Percentiles rank a stretch among this genome's conserved stretches.
phyloP scores from a whole-genome alignment of 805 yeast genomes.

The Metschnikowia kunwiensis region DNA sequence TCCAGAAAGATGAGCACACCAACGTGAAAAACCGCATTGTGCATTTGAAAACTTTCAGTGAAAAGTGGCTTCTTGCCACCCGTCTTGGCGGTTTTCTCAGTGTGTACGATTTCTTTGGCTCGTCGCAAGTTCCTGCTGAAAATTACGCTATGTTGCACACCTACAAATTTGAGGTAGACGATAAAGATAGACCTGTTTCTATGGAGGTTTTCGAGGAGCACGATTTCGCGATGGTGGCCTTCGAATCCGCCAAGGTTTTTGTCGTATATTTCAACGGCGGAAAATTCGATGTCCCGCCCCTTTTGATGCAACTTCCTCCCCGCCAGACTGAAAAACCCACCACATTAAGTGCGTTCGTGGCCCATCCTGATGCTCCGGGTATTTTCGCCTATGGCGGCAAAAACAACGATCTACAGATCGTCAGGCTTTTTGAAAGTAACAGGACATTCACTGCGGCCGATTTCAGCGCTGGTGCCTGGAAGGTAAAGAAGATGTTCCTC shows the following conservation, averaged over 20 bases:
- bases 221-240: slow-evolving; percentile 42
- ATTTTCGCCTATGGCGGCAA: slow-evolving; percentile 83
- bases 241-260: slow-evolving; percentile 44
- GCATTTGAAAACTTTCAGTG: slow-evolving; percentile 29
- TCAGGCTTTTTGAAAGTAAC: slow-evolving; percentile 32
- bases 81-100: slow-evolving; percentile 43
- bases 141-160: slow-evolving; percentile 37
- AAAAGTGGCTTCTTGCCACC: slow-evolving; percentile 38
- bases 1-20: slow-evolving; percentile 27
- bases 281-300: slow-evolving; percentile 31
- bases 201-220: slow-evolving; percentile 27
- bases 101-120: slow-evolving; percentile 31
- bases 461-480: slow-evolving; percentile 15
- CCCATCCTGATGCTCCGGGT: slow-evolving; percentile 47
- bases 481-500: slow-evolving; percentile 46
- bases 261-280: slow-evolving; percentile 34
- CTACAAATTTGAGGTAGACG: slow-evolving; percentile 23
- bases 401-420: slow-evolving; percentile 65
- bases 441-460: slow-evolving; percentile 14
- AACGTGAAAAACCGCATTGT: slow-evolving; percentile 34
- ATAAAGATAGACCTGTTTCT: slow-evolving; percentile 32
- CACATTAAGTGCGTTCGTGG: slow-evolving; percentile 47
- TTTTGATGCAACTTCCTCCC: slow-evolving; percentile 20
- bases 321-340: slow-evolving; percentile 4
- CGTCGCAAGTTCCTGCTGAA: slow-evolving; percentile 30